Evolutionary conservation across 78 protist genomes (phyloP).

Genomic region (Polysphondylium violaceum): DNA sequence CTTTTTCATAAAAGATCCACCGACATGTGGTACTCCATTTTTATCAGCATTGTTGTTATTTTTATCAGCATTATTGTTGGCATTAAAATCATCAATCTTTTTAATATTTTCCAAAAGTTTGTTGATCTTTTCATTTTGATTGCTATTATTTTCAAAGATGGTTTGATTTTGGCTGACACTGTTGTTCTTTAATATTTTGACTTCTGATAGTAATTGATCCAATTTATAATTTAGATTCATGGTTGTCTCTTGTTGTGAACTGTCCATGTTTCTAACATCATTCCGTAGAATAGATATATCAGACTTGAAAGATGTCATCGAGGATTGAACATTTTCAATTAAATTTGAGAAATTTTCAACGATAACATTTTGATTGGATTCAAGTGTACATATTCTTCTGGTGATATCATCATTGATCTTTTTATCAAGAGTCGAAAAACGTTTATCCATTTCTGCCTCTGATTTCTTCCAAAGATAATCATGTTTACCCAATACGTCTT

Average conservation of each 20-base stretch:
- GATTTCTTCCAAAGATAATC: conserved; percentile 34
- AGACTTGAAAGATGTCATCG: not conserved
- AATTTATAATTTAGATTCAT: not conserved
- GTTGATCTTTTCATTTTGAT: not conserved
- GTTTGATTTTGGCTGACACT: not conserved
- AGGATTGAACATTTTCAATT: not conserved
- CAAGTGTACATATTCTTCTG: not conserved
- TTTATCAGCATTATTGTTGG: not conserved
- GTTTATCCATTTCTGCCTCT: conserved; percentile 29
- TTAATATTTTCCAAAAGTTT: not conserved
- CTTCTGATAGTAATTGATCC: not conserved
- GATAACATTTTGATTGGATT: not conserved
- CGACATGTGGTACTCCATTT: not conserved
- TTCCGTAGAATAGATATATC: not conserved
- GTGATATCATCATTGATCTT: conserved; percentile 13
- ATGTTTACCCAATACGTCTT: conserved; percentile 33
- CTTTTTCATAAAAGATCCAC: conserved; percentile 61
- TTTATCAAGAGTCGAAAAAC: not conserved
- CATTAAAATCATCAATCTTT: not conserved
- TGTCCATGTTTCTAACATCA: conserved; percentile 1
- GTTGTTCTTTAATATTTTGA: not conserved
- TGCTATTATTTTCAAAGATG: not conserved
- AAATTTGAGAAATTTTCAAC: not conserved
- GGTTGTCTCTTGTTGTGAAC: not conserved
- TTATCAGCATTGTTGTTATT: not conserved